phyloP scores from a whole-genome alignment of 108 stramenopile genomes.

The Skeletonema tropicum region DNA sequence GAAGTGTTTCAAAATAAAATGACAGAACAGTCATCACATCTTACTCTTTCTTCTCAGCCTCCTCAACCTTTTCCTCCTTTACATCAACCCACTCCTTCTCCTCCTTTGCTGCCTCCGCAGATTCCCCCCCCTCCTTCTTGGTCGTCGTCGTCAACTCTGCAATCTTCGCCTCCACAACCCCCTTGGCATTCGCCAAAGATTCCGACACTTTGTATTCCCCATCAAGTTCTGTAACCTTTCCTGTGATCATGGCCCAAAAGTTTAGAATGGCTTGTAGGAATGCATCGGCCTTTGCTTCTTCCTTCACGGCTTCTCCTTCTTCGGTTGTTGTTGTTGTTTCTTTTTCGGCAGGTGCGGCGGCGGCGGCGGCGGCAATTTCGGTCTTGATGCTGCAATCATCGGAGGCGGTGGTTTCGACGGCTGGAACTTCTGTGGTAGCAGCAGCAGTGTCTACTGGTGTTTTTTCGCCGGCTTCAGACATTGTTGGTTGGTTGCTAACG shows the following conservation, averaged over 20 bases:
- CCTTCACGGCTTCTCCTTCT: not conserved
- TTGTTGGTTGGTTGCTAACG: too few relatives aligned
- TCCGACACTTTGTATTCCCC: not conserved
- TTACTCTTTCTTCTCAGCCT: not conserved
- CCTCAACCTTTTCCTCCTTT: not conserved
- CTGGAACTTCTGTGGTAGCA: too few relatives aligned
- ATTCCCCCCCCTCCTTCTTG: not conserved
- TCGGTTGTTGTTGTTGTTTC: not conserved
- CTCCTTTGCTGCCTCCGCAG: not conserved
- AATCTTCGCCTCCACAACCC: not conserved
- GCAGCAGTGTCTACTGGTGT: too few relatives aligned
- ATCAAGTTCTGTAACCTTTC: not conserved
- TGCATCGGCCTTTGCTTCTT: conserved; percentile 1
- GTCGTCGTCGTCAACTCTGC: not conserved
- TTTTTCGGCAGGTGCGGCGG: not conserved
- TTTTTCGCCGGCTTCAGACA: too few relatives aligned
- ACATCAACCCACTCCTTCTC: not conserved
- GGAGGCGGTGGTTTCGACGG: not conserved
- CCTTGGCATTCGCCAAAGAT: not conserved
- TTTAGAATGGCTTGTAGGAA: not conserved
- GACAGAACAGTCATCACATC: too few relatives aligned
- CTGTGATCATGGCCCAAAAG: not conserved
- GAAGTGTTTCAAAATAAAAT: not conserved
- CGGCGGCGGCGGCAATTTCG: not conserved
- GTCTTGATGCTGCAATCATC: not conserved